Conservation (phyloP, 305 asterid species). For the Fraxinus floribunda region DNA sequence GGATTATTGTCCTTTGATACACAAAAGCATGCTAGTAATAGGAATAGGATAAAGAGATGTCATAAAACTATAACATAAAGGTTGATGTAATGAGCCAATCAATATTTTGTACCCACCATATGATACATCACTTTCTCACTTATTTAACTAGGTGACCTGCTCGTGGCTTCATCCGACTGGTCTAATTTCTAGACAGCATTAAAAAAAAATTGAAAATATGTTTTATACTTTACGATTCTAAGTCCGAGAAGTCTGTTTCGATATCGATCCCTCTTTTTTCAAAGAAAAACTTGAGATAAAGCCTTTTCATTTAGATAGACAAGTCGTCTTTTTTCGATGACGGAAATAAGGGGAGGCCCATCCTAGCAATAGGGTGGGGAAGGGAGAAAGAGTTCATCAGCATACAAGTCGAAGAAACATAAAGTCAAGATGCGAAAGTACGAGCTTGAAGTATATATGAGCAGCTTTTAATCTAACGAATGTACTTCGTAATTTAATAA, state of each 20-base stretch:
- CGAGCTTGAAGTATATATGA: not conserved
- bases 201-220: too few relatives aligned
- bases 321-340: not conserved
- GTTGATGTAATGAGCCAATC: not conserved
- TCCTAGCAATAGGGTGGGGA: not conserved
- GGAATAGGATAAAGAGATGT: not conserved
- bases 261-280: not conserved
- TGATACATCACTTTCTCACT: conserved; percentile 3
- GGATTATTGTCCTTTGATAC: not conserved
- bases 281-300: not conserved
- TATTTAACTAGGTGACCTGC: not conserved
- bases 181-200: not conserved
- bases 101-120: not conserved
- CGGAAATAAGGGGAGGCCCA: not conserved
- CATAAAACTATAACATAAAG: not conserved
- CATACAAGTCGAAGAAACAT: not conserved
- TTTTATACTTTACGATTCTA: not conserved
- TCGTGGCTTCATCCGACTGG: not conserved
- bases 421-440: not conserved
- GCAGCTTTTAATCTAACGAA: not conserved
- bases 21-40: not conserved
- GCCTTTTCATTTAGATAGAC: not conserved
- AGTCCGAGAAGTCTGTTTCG: not conserved
- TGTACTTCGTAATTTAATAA: not conserved
- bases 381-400: not conserved